phyloP scores from a whole-genome alignment of 495 filamentous ascomycete genomes.

The Hypoxylon cercidicola region DNA sequence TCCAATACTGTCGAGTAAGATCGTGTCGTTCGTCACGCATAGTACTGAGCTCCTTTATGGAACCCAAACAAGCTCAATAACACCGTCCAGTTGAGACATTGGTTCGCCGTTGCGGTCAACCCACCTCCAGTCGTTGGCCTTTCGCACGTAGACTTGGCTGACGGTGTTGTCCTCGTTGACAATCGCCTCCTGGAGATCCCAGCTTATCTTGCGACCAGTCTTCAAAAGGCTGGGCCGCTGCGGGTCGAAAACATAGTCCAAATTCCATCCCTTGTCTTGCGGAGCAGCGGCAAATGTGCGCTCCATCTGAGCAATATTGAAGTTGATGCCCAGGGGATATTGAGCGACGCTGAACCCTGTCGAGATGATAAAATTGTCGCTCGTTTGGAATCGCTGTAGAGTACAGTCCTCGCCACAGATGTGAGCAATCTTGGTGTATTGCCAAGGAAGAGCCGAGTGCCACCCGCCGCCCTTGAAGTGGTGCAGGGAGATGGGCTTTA shows the following conservation, averaged over 20 bases:
- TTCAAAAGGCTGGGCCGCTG: conserved; percentile 56
- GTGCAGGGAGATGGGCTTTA: conserved; percentile 71
- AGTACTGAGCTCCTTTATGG: conserved; percentile 39
- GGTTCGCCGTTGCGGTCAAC: conserved; percentile 52
- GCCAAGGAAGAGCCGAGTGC: conserved; percentile 64
- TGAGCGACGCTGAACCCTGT: conserved; percentile 73
- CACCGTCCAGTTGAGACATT: conserved; percentile 59
- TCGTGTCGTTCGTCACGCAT: conserved; percentile 39
- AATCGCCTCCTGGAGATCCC: conserved; percentile 61
- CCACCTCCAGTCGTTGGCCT: conserved; percentile 60
- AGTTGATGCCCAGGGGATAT: conserved; percentile 66
- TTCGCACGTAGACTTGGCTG: conserved; percentile 59
- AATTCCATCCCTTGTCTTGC: conserved; percentile 63
- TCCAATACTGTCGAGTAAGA: conserved; percentile 41
- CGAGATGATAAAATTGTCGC: conserved; percentile 70
- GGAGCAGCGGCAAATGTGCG: conserved; percentile 69
- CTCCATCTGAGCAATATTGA: conserved; percentile 72
- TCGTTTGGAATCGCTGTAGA: conserved; percentile 72
- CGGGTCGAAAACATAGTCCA: conserved; percentile 63
- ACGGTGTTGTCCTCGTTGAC: conserved; percentile 56
- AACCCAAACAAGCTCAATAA: conserved; percentile 65
- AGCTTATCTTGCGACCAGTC: conserved; percentile 63
- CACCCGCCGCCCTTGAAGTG: conserved; percentile 69
- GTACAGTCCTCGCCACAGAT: conserved; percentile 72
- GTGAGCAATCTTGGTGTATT: conserved; percentile 72